These are phyloP conservation scores for Phialophora tarda DNA, from an alignment of 2,329 filamentous ascomycete species.

Conservation along the genomic window DNA sequence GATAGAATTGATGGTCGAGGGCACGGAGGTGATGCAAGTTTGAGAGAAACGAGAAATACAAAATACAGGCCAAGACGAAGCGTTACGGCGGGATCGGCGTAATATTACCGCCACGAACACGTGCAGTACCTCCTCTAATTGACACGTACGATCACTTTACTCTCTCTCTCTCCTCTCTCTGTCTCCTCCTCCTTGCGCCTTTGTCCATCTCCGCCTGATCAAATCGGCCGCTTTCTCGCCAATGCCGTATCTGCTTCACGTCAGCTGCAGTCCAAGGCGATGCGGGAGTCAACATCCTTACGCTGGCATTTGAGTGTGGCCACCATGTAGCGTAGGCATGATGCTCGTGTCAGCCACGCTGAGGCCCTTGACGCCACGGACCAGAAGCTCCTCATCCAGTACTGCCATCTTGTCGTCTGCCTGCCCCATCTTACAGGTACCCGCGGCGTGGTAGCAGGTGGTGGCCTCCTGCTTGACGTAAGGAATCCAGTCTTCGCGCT, in stretches of 20 bases:
- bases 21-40: neutral
- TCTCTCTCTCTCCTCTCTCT: neutral
- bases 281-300: slow-evolving; percentile 17
- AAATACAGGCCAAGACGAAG: slow-evolving; percentile 3
- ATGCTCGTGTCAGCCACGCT: slow-evolving; percentile 61
- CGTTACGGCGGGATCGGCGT: neutral
- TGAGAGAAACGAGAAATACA: neutral
- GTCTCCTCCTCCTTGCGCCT: slow-evolving; percentile 12
- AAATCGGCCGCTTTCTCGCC: slow-evolving; percentile 61
- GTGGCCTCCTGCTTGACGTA: slow-evolving; percentile 65
- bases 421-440: slow-evolving; percentile 63
- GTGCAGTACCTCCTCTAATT: neutral
- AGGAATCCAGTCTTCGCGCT: slow-evolving; percentile 63
- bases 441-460: slow-evolving; percentile 65
- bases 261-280: slow-evolving; percentile 10
- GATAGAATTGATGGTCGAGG: slow-evolving; percentile 8
- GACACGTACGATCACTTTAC: neutral
- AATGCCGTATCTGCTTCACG: slow-evolving; percentile 54
- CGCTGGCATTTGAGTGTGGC: slow-evolving; percentile 63
- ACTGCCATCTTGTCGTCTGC: slow-evolving; percentile 57
- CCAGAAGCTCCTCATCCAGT: slow-evolving; percentile 59
- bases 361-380: slow-evolving; percentile 59
- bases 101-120: slow-evolving; percentile 4
- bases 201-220: slow-evolving; percentile 49
- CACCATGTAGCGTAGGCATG: slow-evolving; percentile 59